These are phyloP conservation scores for Penicillium tannophilum DNA, from an alignment of 495 filamentous ascomycete genomes.

Conservation along the genomic window DNA sequence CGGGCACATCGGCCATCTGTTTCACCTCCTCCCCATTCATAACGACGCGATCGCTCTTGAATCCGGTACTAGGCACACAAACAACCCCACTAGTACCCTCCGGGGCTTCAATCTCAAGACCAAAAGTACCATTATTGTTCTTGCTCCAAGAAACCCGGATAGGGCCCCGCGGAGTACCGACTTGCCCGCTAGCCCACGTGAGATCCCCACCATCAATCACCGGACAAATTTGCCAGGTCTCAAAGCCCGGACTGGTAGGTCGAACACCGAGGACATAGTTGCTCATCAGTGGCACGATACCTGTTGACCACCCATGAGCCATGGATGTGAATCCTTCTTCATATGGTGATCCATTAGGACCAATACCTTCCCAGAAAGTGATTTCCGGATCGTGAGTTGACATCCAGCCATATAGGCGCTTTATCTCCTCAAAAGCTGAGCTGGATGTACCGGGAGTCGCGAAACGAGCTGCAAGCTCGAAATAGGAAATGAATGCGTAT, in stretches of 20 bases:
- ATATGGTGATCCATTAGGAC: slow-evolving; percentile 35
- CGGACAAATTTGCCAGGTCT: slow-evolving; percentile 36
- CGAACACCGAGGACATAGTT: slow-evolving; percentile 45
- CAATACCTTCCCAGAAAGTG: slow-evolving; percentile 49
- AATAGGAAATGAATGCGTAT: slow-evolving; percentile 55
- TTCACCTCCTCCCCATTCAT: slow-evolving; percentile 6
- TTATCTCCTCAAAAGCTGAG: slow-evolving; percentile 43
- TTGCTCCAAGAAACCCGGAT: slow-evolving; percentile 39
- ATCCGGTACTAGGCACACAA: slow-evolving; percentile 6
- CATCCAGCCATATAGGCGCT: slow-evolving; percentile 50
- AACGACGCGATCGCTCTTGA: not conserved
- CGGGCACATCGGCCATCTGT: not conserved
- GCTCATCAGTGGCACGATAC: slow-evolving; percentile 37
- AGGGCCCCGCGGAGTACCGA: slow-evolving; percentile 39
- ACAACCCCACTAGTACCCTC: slow-evolving; percentile 10
- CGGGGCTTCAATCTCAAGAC: slow-evolving; percentile 9
- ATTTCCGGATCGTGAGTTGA: slow-evolving; percentile 42
- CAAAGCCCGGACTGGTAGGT: slow-evolving; percentile 42
- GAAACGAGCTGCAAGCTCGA: slow-evolving; percentile 50
- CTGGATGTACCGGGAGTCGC: slow-evolving; percentile 24
- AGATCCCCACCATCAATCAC: slow-evolving; percentile 27
- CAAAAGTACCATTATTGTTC: slow-evolving; percentile 7
- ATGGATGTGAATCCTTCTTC: slow-evolving; percentile 40
- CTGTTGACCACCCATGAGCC: slow-evolving; percentile 46
- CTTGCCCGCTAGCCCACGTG: slow-evolving; percentile 42